Percentiles rank a stretch among this genome's conserved stretches.
Evolutionary conservation across 2,329 filamentous ascomycete genomes (phyloP).

Genomic region (Emericellopsis atlantica): DNA sequence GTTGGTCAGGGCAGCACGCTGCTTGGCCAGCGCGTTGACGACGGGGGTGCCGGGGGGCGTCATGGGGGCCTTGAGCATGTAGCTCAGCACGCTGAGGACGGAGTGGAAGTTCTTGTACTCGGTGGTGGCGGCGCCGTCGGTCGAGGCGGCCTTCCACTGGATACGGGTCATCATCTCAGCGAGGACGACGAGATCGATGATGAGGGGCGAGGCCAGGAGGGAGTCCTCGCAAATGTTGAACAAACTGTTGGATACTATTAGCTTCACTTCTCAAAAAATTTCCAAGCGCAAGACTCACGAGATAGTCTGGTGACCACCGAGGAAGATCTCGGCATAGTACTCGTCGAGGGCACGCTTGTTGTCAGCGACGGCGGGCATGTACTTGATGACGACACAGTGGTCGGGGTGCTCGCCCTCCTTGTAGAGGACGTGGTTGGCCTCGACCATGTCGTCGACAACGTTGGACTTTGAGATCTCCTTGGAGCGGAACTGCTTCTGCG

Average conservation of each 20-base stretch:
- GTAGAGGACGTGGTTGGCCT: slow-evolving; percentile 86
- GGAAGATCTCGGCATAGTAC: slow-evolving; percentile 99
- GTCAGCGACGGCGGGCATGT: slow-evolving; percentile 97
- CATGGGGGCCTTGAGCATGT: slow-evolving; percentile 95
- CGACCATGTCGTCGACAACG: slow-evolving; percentile 99
- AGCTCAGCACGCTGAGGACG: slow-evolving; percentile 92
- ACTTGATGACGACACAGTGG: slow-evolving; percentile 99
- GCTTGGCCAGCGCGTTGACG: slow-evolving; percentile 90
- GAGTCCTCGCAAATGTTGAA: slow-evolving; percentile 99
- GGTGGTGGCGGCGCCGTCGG: slow-evolving; percentile 35
- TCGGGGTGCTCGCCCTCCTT: slow-evolving; percentile 87
- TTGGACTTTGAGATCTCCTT: slow-evolving; percentile 99
- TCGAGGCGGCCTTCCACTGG: slow-evolving; percentile 63
- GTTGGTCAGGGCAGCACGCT: slow-evolving; percentile 87
- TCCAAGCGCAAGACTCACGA: slow-evolving; percentile 34
- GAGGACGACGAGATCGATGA: slow-evolving; percentile 89
- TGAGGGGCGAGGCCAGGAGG: slow-evolving; percentile 85
- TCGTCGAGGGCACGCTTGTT: slow-evolving; percentile 98
- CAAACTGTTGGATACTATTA: slow-evolving; percentile 40
- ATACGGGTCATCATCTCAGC: slow-evolving; percentile 98
- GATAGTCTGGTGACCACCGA: slow-evolving; percentile 97
- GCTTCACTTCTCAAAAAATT: slow-evolving; percentile 6
- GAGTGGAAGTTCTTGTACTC: slow-evolving; percentile 93
- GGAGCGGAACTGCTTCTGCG: slow-evolving; percentile 95
- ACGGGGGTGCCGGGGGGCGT: slow-evolving; percentile 92